Evolutionary conservation across 768 basidiomycete genomes (phyloP), one percentile per base, ranked within the genome.

Genomic region (Lactarius vividus): DNA sequence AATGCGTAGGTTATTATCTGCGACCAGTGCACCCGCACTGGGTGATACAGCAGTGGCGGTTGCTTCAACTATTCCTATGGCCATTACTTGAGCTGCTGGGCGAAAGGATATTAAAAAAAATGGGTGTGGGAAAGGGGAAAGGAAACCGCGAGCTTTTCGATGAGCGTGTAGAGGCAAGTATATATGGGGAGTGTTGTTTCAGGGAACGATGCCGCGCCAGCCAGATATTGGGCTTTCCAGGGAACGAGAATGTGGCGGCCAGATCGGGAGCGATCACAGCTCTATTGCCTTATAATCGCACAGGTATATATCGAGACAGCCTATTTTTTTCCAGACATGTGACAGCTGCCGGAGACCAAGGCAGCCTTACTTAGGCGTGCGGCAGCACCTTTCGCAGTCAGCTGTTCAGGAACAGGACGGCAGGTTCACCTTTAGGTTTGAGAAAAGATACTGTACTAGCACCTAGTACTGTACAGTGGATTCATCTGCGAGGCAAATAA

Each of bases 1-100:
- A 44, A 70, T 28, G n/a, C 64, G 69, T 29, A 70, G 20, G 58
- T 70, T 63, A 28, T 65, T 69, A 16, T 59, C 66, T 13, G 49
- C 35, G 6, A 55, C 26, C 10, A 63, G 9, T 11, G 66, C 49
- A 1, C 26, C 26, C 40, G 0, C 15, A 15, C 20, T 46, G 11
- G 57, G 42, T 26, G 13, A 16, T n/a, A n/a, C 16, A 3, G 13
- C 1, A 5, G 39, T 20, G 11, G 8, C 37, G 4, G 39, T 16
- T 6, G 49, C 26, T 2, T 26, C 3, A 9, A 52, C 5, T 4
- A n/a, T 11, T 1, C 26, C 10, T 15, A 54, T 54, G 1, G 3
- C 13, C 16, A 11, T 26, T 16, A 31, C 29, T 33, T 26, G 23
- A 37, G 15, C 28, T 1, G 44, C 29, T 1, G 4, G 46, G 23